These are phyloP conservation scores for Backusella morwellensis DNA, from an alignment of 192 early-diverging fungal genomes.

Conservation along the genomic window DNA sequence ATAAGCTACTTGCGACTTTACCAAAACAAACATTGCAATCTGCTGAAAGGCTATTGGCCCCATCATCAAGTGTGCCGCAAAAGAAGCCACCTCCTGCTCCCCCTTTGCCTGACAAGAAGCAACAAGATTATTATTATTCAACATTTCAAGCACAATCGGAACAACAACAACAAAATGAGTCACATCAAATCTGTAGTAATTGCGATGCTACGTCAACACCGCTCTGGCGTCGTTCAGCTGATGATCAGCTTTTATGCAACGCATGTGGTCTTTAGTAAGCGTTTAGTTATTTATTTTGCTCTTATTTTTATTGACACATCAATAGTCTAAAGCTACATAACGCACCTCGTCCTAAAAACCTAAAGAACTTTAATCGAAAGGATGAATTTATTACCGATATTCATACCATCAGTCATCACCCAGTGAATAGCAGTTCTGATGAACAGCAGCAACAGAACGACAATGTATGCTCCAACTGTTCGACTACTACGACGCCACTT, in stretches of 20 bases:
- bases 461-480: constrained; percentile 65
- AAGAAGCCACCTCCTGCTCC: not conserved
- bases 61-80: not conserved
- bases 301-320: not conserved
- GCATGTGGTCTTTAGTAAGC: constrained; percentile 93
- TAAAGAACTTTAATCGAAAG: constrained; percentile 64
- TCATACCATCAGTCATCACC: not conserved
- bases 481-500: constrained; percentile 83
- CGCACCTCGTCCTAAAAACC: constrained; percentile 72
- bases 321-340: constrained; percentile 76
- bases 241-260: constrained; percentile 91
- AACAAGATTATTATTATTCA: not conserved
- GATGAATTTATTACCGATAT: not conserved
- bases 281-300: not conserved
- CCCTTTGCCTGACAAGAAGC: not conserved
- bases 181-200: constrained; percentile 52
- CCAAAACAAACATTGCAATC: constrained; percentile 11
- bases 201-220: constrained; percentile 87
- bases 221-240: constrained; percentile 88
- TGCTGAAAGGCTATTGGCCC: constrained; percentile 16
- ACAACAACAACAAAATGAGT: not conserved
- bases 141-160: not conserved
- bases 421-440: not conserved
- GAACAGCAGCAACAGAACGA: not conserved
- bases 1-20: constrained; percentile 19